Percentiles rank a stretch among this genome's conserved stretches.
Conservation (phyloP, 1,284 basidiomycete species). For the Trichosporon faecale region DNA sequence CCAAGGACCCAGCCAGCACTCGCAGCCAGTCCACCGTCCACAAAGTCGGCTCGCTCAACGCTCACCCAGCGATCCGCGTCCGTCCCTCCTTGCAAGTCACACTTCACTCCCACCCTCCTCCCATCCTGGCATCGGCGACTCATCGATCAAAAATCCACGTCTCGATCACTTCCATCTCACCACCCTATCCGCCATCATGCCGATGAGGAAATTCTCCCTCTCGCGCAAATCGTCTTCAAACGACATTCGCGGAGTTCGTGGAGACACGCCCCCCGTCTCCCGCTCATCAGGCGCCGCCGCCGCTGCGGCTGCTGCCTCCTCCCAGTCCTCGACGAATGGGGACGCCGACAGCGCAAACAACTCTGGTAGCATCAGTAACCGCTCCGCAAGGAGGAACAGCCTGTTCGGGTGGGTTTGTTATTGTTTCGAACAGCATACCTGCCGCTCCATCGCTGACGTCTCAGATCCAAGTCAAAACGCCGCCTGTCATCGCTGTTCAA, state of each 20-base stretch:
- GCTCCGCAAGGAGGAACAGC: conserved; percentile 1
- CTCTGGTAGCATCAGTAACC: not conserved
- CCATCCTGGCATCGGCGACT: not conserved
- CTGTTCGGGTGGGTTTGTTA: conserved; percentile 12
- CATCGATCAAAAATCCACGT: not conserved
- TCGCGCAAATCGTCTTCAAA: not conserved
- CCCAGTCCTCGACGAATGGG: not conserved
- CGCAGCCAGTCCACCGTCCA: not conserved
- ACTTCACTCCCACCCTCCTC: not conserved
- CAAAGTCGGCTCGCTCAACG: not conserved
- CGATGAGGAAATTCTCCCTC: conserved; percentile 6
- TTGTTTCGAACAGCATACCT: not conserved
- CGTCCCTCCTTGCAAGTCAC: not conserved
- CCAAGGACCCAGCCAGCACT: not conserved
- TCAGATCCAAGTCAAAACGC: conserved; percentile 36
- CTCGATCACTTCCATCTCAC: not conserved
- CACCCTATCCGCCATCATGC: not conserved
- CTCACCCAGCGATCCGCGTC: not conserved
- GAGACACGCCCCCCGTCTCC: not conserved
- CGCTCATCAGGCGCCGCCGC: not conserved
- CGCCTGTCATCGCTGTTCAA: conserved; percentile 44
- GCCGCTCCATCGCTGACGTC: not conserved
- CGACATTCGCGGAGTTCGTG: not conserved
- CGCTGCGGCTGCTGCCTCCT: not conserved
- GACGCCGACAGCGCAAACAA: not conserved